Evolutionary conservation across 441 rosid species (phyloP).

Genomic region (Adansonia grandidieri): DNA sequence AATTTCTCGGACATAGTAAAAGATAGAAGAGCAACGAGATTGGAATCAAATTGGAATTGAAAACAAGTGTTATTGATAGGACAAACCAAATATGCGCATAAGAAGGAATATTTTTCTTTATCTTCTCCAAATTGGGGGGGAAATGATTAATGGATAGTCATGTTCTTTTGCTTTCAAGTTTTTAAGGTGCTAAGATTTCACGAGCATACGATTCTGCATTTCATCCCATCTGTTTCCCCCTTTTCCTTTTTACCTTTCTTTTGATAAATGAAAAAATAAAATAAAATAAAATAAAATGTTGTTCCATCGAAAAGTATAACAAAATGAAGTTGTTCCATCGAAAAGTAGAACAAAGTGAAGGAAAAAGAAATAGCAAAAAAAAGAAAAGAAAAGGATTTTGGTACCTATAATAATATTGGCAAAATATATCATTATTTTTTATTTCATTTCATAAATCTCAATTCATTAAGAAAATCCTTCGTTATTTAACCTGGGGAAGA

Average conservation of each 20-base stretch:
- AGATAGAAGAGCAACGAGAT: neutral
- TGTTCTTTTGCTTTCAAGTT: slow-evolving; percentile 1
- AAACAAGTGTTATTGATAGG: neutral
- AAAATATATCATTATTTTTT: too few relatives aligned
- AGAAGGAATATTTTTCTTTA: neutral
- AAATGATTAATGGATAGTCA: neutral
- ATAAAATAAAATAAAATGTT: too few relatives aligned
- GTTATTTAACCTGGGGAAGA: neutral
- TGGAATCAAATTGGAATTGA: neutral
- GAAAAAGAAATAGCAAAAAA: too few relatives aligned
- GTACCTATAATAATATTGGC: too few relatives aligned
- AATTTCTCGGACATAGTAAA: neutral
- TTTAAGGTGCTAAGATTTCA: neutral
- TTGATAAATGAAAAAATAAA: too few relatives aligned
- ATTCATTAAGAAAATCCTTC: neutral
- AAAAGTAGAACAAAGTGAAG: too few relatives aligned
- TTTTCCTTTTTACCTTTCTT: neutral
- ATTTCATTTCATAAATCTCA: neutral
- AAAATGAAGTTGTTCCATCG: too few relatives aligned
- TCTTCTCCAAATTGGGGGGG: neutral
- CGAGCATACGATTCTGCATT: slow-evolving; percentile 9
- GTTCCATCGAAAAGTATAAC: too few relatives aligned
- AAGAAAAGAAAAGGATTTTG: too few relatives aligned
- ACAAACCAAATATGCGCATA: neutral
- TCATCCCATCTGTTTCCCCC: neutral